Conservation (phyloP, 805 yeast genomes). For the Blastobotrys parvus region DNA sequence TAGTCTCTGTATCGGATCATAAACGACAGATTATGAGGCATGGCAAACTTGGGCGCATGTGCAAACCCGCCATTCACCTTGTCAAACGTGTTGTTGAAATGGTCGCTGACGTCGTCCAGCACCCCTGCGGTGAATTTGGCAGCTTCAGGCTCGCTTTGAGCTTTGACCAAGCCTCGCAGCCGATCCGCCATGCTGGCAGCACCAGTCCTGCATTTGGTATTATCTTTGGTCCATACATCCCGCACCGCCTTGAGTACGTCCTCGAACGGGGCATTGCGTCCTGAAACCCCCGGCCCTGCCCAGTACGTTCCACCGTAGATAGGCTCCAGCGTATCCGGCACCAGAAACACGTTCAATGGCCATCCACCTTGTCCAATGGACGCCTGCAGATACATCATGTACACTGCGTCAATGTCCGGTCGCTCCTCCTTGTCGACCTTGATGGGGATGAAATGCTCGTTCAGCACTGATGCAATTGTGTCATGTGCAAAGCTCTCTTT, state of each 20-base stretch:
- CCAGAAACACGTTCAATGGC: slow-evolving; percentile 33
- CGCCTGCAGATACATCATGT: slow-evolving; percentile 32
- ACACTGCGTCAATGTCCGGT: slow-evolving; percentile 34
- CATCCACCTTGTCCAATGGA: slow-evolving; percentile 32
- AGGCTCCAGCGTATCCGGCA: slow-evolving; percentile 28
- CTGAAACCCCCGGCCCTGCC: slow-evolving; percentile 26
- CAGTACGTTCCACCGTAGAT: slow-evolving; percentile 33
- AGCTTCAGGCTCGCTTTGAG: slow-evolving; percentile 17
- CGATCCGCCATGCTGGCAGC: slow-evolving; percentile 20
- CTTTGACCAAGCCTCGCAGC: slow-evolving; percentile 19
- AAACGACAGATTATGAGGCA: slow-evolving; percentile 24
- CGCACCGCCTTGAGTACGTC: slow-evolving; percentile 25
- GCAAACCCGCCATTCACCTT: slow-evolving; percentile 27
- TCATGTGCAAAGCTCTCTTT: slow-evolving; percentile 24
- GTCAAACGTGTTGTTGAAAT: slow-evolving; percentile 23
- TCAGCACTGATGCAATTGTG: slow-evolving; percentile 23
- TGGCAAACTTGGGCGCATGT: slow-evolving; percentile 31
- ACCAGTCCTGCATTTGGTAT: slow-evolving; percentile 21
- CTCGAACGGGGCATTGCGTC: slow-evolving; percentile 19
- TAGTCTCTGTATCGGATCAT: slow-evolving; percentile 13
- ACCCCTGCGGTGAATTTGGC: slow-evolving; percentile 9
- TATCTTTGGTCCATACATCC: slow-evolving; percentile 26
- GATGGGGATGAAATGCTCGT: slow-evolving; percentile 28
- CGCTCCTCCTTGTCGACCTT: slow-evolving; percentile 32
- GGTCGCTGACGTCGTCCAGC: slow-evolving; percentile 19